These are phyloP conservation scores for Herpetospermum pedunculosum DNA, from an alignment of 306 rosid genomes.

Conservation along the genomic window DNA sequence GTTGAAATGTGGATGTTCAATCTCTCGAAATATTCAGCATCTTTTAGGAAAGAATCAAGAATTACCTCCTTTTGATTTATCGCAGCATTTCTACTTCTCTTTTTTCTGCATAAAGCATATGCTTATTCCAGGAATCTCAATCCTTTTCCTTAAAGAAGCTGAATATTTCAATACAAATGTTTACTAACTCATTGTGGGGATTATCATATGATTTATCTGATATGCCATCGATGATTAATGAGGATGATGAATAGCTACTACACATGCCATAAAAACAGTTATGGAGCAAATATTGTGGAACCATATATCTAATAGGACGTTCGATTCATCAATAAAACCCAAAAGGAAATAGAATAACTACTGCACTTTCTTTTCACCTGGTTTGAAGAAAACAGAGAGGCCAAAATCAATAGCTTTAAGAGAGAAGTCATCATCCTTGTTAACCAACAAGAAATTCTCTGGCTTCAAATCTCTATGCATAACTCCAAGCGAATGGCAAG, in stretches of 20 bases:
- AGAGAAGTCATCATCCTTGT: conserved; percentile 69
- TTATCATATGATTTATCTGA: not conserved
- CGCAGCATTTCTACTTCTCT: conserved; percentile 1
- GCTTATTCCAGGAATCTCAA: not conserved
- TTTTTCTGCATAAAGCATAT: not conserved
- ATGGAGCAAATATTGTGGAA: not conserved
- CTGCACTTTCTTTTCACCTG: conserved; percentile 25
- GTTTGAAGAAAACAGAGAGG: conserved; percentile 73
- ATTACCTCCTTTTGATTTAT: not conserved
- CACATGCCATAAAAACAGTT: not conserved
- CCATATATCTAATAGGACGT: not conserved
- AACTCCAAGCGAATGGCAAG: conserved; percentile 71
- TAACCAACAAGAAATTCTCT: conserved; percentile 62
- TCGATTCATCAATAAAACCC: not conserved
- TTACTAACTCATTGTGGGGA: not conserved
- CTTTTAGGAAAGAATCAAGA: not conserved
- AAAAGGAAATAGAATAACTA: not conserved
- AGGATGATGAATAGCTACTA: not conserved
- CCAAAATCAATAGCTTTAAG: conserved; percentile 79
- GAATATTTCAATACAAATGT: not conserved
- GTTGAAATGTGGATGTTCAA: not conserved
- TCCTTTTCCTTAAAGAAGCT: conserved; percentile 6
- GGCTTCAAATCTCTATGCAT: conserved; percentile 80
- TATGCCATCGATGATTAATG: not conserved
- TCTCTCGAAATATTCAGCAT: not conserved